Base-by-base conservation (phyloP, 2,329 filamentous ascomycete species). In the Xylariaceae sp. region DNA sequence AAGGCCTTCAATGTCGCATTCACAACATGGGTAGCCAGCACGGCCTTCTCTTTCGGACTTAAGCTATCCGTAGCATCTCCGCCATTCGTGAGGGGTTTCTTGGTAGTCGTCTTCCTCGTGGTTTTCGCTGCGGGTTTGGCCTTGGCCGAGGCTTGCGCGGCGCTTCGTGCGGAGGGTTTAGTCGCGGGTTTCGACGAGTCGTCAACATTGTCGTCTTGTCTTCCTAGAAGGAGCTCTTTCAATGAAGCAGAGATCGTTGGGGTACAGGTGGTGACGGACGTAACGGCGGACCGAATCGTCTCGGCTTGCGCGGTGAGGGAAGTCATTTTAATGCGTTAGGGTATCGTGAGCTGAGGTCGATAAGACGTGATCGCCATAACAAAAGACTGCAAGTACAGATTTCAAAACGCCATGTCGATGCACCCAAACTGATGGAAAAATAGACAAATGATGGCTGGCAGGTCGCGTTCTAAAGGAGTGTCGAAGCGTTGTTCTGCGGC, bases 11-110 rank as follows among this genome's bases (percentile, higher is more conserved):
- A 77, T 1, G 86, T 80, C 5, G 78, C 77, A 70, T 92, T 93
- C 67, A 91, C 84, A 42, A 90, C 78, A 62, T 91, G 83, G 0
- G 88, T 90, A 10, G 89, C 88, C 42, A 92, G 75, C 50, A 83
- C 78, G 54, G 85, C 85, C 71, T 81, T 84, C 59, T 90, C 87
- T 66, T 81, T 83, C 4, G 77, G 70, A 3, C 23, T 30, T 30
- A 80, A 75, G 35, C 88, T 72, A 51, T 75, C 74, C 54, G 76
- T 75, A 39, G 72, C 23, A 37, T 62, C 57, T 49, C 37, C 55
- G 11, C 65, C 9, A 61, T 51, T 64, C 13, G 52, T 15, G 8
- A 30, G 5, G 18, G 59, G 11, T 17, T 50, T 51, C 23, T 30
- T 30, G 5, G 23, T 5, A 30, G 23, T 30, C 2, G 23, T 30